Conservation (phyloP, 2,329 filamentous ascomycete species). For the Aspergillus clavatus region DNA sequence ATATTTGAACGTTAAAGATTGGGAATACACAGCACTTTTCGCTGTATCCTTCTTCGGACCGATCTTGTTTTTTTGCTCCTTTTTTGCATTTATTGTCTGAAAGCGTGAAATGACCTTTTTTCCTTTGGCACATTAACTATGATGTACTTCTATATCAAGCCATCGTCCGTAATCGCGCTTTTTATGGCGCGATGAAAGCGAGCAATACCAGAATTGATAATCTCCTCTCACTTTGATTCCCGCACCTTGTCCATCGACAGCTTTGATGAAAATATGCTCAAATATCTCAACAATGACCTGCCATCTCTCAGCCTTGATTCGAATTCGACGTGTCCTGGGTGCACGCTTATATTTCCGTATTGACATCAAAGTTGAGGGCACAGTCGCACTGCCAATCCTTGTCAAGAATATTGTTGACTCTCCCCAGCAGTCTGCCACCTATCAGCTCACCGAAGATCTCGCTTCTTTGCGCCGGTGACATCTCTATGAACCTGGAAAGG, state of each 20-base stretch:
- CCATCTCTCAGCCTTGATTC: too few species aligned
- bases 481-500: constrained; percentile 50
- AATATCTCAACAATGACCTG: too few species aligned
- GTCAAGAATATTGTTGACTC: constrained; percentile 51
- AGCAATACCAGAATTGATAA: constrained; percentile 28
- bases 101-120: constrained; percentile 24
- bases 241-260: neutral
- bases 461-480: constrained; percentile 50
- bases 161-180: constrained; percentile 15
- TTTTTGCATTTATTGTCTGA: constrained; percentile 20
- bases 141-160: constrained; percentile 31
- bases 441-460: constrained; percentile 49
- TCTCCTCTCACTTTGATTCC: constrained; percentile 25
- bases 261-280: constrained; percentile 4
- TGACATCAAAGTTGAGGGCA: constrained; percentile 16
- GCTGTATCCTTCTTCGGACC: constrained; percentile 10
- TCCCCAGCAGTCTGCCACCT: constrained; percentile 52
- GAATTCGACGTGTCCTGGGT: too few species aligned
- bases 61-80: too few species aligned
- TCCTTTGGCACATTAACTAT: constrained; percentile 27
- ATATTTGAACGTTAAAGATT: constrained; percentile 17
- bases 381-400: constrained; percentile 42
- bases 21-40: constrained; percentile 1
- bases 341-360: neutral
- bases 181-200: constrained; percentile 17